phyloP scores from a whole-genome alignment of 805 yeast genomes.

The Maudiozyma serrabonitensis region DNA sequence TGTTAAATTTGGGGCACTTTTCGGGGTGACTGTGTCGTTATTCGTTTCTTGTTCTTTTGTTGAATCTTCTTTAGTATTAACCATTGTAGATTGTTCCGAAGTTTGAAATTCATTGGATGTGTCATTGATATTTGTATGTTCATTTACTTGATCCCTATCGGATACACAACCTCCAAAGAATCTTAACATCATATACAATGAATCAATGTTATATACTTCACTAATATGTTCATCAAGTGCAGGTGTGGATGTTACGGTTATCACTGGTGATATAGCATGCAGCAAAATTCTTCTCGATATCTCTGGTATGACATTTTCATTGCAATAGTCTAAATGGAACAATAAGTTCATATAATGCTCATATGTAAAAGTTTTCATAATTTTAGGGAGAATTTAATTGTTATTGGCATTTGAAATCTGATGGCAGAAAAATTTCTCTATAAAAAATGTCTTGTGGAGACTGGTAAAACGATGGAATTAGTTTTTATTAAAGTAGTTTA shows the following conservation, averaged over 20 bases:
- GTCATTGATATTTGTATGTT: not conserved
- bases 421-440: not conserved
- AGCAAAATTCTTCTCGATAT: slow-evolving; percentile 25
- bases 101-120: not conserved
- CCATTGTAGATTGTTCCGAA: not conserved
- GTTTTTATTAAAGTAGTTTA: too few species aligned
- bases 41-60: not conserved
- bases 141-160: slow-evolving; percentile 27
- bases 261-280: slow-evolving; percentile 28
- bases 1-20: not conserved
- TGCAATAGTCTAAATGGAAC: slow-evolving; percentile 18
- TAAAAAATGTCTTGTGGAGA: too few species aligned
- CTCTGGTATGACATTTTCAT: slow-evolving; percentile 25
- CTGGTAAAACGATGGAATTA: too few species aligned
- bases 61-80: not conserved
- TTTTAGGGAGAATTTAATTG: not conserved
- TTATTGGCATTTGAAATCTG: not conserved
- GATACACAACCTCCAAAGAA: slow-evolving; percentile 28
- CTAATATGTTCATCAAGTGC: slow-evolving; percentile 23
- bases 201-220: slow-evolving; percentile 19
- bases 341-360: slow-evolving; percentile 22
- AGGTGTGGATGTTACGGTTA: slow-evolving; percentile 24
- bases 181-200: slow-evolving; percentile 24
- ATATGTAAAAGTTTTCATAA: slow-evolving; percentile 7
- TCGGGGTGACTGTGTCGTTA: not conserved